Evolutionary conservation across 805 yeast genomes (phyloP).

Genomic region (Kregervanrija delftensis): DNA sequence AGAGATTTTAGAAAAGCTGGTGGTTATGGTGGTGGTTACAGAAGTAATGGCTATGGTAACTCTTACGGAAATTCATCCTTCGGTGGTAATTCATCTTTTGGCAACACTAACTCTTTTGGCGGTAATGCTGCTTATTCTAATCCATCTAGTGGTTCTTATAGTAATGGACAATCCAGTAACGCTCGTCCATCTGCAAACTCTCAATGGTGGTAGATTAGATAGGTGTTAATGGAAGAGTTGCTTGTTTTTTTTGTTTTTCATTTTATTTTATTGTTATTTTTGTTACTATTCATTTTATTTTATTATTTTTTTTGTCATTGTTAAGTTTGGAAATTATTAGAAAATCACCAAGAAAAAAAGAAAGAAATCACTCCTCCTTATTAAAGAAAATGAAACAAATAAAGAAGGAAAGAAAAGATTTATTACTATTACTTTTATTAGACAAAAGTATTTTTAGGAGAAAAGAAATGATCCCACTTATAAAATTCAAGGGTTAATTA

Average conservation of each 20-base stretch:
- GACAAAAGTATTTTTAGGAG: too few species aligned
- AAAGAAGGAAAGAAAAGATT: not conserved
- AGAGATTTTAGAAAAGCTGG: slow-evolving; percentile 33
- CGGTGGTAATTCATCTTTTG: slow-evolving; percentile 20
- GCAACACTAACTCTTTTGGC: slow-evolving; percentile 20
- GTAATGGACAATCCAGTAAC: slow-evolving; percentile 1
- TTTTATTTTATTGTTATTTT: not conserved
- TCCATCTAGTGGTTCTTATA: slow-evolving; percentile 13
- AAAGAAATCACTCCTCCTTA: too few species aligned
- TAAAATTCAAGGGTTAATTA: slow-evolving; percentile 2
- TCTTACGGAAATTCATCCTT: slow-evolving; percentile 17
- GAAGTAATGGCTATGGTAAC: slow-evolving; percentile 21
- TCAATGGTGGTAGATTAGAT: slow-evolving; percentile 28
- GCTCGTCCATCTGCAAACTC: slow-evolving; percentile 15
- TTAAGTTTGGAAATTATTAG: not conserved
- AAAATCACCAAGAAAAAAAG: too few species aligned
- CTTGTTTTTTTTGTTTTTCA: not conserved
- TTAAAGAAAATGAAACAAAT: slow-evolving; percentile 12
- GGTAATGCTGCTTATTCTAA: slow-evolving; percentile 32
- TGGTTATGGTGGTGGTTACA: slow-evolving; percentile 15
- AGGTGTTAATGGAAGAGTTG: slow-evolving; percentile 5
- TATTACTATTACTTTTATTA: too few species aligned
- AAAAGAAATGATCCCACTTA: too few species aligned
- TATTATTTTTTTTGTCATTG: not conserved
- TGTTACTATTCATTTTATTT: slow-evolving; percentile 1